phyloP scores from a whole-genome alignment of 108 stramenopile species.

The Skeletonema potamos region DNA sequence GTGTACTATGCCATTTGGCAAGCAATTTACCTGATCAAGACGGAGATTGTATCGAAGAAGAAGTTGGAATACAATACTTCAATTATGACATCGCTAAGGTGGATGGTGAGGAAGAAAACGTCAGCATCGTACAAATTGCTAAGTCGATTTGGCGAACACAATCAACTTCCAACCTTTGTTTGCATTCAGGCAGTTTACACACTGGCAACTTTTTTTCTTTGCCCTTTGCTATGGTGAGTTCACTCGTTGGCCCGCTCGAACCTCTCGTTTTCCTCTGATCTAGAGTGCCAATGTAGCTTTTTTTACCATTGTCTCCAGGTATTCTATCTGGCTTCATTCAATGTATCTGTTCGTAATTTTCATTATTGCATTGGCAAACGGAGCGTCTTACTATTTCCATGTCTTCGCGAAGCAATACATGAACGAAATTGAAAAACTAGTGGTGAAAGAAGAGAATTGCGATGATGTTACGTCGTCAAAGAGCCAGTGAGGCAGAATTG shows the following conservation, averaged over 20 bases:
- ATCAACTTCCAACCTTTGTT: slow-evolving; percentile 49
- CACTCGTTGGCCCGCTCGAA: not conserved
- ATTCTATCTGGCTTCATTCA: slow-evolving; percentile 41
- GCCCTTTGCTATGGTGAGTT: slow-evolving; percentile 1
- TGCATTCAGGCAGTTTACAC: slow-evolving; percentile 40
- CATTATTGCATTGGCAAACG: slow-evolving; percentile 41
- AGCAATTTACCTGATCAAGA: slow-evolving; percentile 66
- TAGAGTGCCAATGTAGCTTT: slow-evolving; percentile 15
- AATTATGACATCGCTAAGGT: slow-evolving; percentile 44
- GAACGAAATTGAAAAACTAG: slow-evolving; percentile 36
- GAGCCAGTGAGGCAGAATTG: not conserved
- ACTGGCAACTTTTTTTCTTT: slow-evolving; percentile 28
- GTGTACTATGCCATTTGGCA: slow-evolving; percentile 69
- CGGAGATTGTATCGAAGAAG: slow-evolving; percentile 61
- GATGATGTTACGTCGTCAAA: not conserved
- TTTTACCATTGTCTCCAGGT: not conserved
- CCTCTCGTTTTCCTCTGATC: not conserved
- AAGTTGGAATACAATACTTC: slow-evolving; percentile 41
- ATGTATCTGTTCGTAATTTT: slow-evolving; percentile 36
- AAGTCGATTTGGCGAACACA: slow-evolving; percentile 45
- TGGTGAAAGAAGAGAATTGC: slow-evolving; percentile 2
- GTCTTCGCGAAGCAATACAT: slow-evolving; percentile 50
- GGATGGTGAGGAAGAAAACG: slow-evolving; percentile 32
- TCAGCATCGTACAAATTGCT: slow-evolving; percentile 38
- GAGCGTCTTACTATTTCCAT: slow-evolving; percentile 50